Conservation (phyloP, 345 rosid genomes). For the Triadica sebifera region DNA sequence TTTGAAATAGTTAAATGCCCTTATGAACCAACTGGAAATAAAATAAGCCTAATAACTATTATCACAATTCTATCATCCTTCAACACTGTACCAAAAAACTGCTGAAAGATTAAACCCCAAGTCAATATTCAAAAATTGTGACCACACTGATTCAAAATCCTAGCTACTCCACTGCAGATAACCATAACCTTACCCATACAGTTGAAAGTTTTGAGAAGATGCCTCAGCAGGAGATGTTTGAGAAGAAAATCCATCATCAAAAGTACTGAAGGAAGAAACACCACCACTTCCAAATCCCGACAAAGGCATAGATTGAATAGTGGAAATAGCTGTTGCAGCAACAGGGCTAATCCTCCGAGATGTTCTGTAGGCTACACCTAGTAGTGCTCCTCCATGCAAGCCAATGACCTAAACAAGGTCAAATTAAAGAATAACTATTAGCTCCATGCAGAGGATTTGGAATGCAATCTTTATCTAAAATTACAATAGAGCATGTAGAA, state of each 20-base stretch:
- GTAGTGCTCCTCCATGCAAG: conserved; percentile 96
- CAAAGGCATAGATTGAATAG: conserved; percentile 94
- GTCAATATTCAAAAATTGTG: too few species aligned
- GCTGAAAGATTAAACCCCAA: too few species aligned
- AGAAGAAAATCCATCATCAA: conserved; percentile 75
- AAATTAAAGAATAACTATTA: conserved; percentile 16
- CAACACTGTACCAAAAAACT: too few species aligned
- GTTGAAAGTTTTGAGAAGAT: conserved; percentile 84
- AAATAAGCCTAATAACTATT: background rate
- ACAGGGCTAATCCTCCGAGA: conserved; percentile 83
- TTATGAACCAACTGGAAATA: background rate
- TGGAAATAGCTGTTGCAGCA: conserved; percentile 91
- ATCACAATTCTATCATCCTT: too few species aligned
- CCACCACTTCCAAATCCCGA: conserved; percentile 92
- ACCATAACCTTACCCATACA: conserved; percentile 63
- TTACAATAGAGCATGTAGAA: background rate
- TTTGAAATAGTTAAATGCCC: too few species aligned
- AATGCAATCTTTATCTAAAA: background rate
- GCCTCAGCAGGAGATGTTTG: conserved; percentile 73
- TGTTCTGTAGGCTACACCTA: conserved; percentile 93
- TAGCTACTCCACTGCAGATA: background rate
- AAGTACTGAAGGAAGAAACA: conserved; percentile 68
- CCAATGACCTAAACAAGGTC: conserved; percentile 60
- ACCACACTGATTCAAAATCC: too few species aligned
- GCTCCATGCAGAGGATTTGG: background rate